Evolutionary conservation across 2,329 filamentous ascomycete genomes (phyloP), one percentile per base, ranked within the genome.

Genomic region (Fusarium sp.): DNA sequence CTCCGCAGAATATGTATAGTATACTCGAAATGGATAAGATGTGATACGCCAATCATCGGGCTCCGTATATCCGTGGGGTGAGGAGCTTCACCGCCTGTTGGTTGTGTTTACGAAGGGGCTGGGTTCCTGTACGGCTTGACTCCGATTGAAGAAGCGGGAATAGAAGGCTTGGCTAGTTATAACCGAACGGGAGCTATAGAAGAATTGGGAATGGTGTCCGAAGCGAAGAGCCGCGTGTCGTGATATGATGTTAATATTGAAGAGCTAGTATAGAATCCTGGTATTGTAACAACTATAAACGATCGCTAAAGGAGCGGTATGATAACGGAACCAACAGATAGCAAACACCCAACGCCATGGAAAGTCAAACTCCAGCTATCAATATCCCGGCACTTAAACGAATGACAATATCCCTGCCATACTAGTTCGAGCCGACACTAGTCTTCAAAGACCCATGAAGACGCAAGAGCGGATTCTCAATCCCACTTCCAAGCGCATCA

Each of bases 401-500:
- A 25, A 10, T 48, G 19, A 35, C 16, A 25, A 7, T 3, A 29
- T 12, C 31, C 54, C 12, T 49, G 19, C 16, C 3, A 4, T 9
- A 12, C 14, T 42, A 68, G 12, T 25, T 46, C 2, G 58, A 39
- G 3, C 18, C 37, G 10, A 15, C 16, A 18, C 19, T 27, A 3
- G 33, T 31, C 23, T 58, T 63, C 9, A 69, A n/a, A 25, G 18
- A 31, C 12, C 58, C 58, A 21, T 54, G 45, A 8, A 69, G 45
- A 31, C 45, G 59, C 8, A 69, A 18, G 11, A 69, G 46, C 14
- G 44, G 37, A 10, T 64, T 69, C 25, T 64, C 49, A 18, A 69
- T 33, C 3, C 41, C 66, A 38, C 51, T 69, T 0, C 62, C 41
- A 9, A 69, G 39, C 18, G 42, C 39, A 16, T 62, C 41, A 8